Conservation (phyloP, 2,329 filamentous ascomycete genomes). For the Davidsoniella neocaledoniae region DNA sequence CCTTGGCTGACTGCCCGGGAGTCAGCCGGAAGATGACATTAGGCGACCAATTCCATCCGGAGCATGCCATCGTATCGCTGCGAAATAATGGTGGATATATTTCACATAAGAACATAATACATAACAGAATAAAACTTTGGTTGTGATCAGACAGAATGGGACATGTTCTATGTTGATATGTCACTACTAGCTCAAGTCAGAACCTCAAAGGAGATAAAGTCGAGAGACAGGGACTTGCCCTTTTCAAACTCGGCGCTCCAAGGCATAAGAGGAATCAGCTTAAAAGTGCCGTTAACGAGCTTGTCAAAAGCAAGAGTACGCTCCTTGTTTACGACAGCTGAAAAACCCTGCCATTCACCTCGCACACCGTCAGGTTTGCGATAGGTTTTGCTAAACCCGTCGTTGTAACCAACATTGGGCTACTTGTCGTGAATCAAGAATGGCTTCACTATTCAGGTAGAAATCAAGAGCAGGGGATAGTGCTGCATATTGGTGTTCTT, state of each 20-base stretch:
- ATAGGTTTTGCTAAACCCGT: constrained; percentile 77
- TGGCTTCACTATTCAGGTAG: constrained; percentile 26
- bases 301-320: constrained; percentile 75
- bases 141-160: constrained; percentile 33
- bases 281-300: constrained; percentile 64
- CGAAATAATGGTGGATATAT: too few relatives aligned
- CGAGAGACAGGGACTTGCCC: constrained; percentile 83
- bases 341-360: constrained; percentile 76
- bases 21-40: too few relatives aligned
- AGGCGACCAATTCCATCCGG: too few relatives aligned
- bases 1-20: too few relatives aligned
- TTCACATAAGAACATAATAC: too few relatives aligned
- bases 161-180: constrained; percentile 74
- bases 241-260: constrained; percentile 88
- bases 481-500: too few relatives aligned
- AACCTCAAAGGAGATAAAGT: constrained; percentile 90
- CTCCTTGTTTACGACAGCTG: constrained; percentile 43
- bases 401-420: constrained; percentile 62
- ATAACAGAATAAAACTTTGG: too few relatives aligned
- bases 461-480: too few relatives aligned
- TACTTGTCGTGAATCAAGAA: constrained; percentile 73
- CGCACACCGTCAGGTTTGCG: constrained; percentile 65
- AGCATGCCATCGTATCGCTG: too few relatives aligned
- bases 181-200: constrained; percentile 54
- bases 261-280: constrained; percentile 74